These are phyloP conservation scores for Paraurostyla sp. DNA, from an alignment of 73 alveolate genomes.

Conservation along the genomic window DNA sequence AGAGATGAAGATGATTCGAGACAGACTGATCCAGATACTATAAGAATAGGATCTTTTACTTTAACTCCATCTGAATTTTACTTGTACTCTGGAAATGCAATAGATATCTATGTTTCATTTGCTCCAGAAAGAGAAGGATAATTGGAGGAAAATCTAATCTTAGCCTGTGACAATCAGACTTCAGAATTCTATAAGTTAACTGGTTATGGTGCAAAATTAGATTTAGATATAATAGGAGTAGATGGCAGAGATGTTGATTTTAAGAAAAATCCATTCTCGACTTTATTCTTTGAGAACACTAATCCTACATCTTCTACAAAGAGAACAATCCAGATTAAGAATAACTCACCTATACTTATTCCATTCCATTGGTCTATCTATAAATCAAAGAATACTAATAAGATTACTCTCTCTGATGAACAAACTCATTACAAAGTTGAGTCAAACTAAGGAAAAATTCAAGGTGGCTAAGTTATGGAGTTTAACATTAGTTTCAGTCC, in stretches of 20 bases:
- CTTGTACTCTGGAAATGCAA: slow-evolving; percentile 94
- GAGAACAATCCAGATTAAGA: slow-evolving; percentile 85
- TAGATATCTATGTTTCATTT: slow-evolving; percentile 91
- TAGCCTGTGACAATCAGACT: slow-evolving; percentile 95
- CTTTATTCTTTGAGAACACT: slow-evolving; percentile 92
- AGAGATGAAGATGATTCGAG: slow-evolving; percentile 84
- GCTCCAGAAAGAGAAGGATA: slow-evolving; percentile 94
- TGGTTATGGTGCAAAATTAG: slow-evolving; percentile 94
- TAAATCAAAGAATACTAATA: slow-evolving; percentile 85
- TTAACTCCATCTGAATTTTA: slow-evolving; percentile 95
- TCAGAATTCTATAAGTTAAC: slow-evolving; percentile 82
- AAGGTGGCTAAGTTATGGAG: slow-evolving; percentile 85
- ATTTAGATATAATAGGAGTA: slow-evolving; percentile 88
- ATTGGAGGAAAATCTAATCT: slow-evolving; percentile 86
- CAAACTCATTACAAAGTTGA: slow-evolving; percentile 89
- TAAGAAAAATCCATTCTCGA: slow-evolving; percentile 77
- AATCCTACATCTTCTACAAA: slow-evolving; percentile 86
- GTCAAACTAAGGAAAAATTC: slow-evolving; percentile 91
- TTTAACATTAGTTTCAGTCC: slow-evolving; percentile 87
- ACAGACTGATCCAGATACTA: slow-evolving; percentile 72
- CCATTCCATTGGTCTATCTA: slow-evolving; percentile 95
- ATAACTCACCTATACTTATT: slow-evolving; percentile 89
- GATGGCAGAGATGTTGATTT: slow-evolving; percentile 92
- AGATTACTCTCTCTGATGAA: slow-evolving; percentile 89
- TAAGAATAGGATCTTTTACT: slow-evolving; percentile 92